phyloP scores from a whole-genome alignment of 768 basidiomycete species.

The Pulveroboletus sp. region DNA sequence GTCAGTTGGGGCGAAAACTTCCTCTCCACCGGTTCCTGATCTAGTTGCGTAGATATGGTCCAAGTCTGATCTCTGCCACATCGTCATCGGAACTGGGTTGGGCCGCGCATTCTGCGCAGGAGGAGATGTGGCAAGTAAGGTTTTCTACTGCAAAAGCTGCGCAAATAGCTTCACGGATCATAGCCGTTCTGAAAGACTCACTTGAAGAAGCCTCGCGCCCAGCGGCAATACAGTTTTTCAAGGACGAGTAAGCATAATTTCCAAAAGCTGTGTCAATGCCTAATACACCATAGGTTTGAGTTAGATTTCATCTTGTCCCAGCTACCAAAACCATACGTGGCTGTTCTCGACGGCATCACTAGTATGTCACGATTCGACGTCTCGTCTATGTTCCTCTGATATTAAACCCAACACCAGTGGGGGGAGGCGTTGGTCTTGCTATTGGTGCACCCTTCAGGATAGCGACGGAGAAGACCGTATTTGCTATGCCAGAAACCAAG shows the following conservation, averaged over 20 bases:
- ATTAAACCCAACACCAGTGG: conserved; percentile 54
- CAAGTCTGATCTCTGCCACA: conserved; percentile 61
- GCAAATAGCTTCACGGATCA: conserved; percentile 3
- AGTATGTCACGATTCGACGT: conserved; percentile 49
- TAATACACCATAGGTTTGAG: conserved; percentile 57
- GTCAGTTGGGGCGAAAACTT: conserved; percentile 37
- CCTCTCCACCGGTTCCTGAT: conserved; percentile 6
- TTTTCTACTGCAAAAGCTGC: conserved; percentile 1
- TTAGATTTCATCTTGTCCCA: conserved; percentile 69
- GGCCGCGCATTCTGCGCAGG: conserved; percentile 90
- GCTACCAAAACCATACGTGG: conserved; percentile 84
- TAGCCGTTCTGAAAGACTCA: conserved; percentile 58
- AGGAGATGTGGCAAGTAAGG: conserved; percentile 87
- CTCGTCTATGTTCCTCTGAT: background rate
- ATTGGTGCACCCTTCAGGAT: conserved; percentile 85
- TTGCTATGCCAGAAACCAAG: conserved; percentile 97
- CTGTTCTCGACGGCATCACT: conserved; percentile 85
- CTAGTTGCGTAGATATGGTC: conserved; percentile 62
- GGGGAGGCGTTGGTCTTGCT: conserved; percentile 89
- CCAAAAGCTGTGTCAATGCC: conserved; percentile 4
- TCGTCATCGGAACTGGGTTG: conserved; percentile 67
- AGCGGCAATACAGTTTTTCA: conserved; percentile 83
- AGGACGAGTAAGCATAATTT: conserved; percentile 63
- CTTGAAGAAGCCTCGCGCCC: conserved; percentile 47
- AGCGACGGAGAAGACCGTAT: conserved; percentile 86